Evolutionary conservation across 441 rosid genomes (phyloP), one percentile per base, ranked within the genome.

Genomic region (Pelargonium australe): DNA sequence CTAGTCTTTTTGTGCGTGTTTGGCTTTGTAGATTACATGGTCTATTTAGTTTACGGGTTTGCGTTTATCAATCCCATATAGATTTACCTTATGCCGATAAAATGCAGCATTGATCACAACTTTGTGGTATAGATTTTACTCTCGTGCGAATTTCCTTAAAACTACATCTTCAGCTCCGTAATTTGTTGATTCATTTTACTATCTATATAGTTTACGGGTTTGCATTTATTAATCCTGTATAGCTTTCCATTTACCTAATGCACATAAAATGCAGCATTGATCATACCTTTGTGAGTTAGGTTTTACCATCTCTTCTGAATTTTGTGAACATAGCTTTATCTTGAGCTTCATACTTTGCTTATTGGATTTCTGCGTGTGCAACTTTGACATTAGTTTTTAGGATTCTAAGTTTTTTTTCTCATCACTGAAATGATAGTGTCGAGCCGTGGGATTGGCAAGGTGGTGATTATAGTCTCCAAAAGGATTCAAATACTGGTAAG

Each of bases 381-480:
- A 51, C 16, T 51, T n/a, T 53, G 60, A 13, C 60, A 53, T 53
- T 53, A 4, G 60, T 53, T 53, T 53, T 19, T 53, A 53, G 5
- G 19, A 6, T 53, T 14, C 60, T 53, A 14, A 53, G 14, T n/a
- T 53, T 53, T 4, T 7, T n/a, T 53, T 53, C 16, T 53, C 60
- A 53, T n/a, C 16, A n/a, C 19, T 53, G 60, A n/a, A 53, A 53
- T n/a, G 60, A 13, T 53, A 53, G 16, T 53, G 16, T 17, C 8
- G 60, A 53, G 60, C 60, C 19, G 14, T 53, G 60, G 60, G 60
- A 53, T 53, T 53, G 60, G 60, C 60, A 53, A 53, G 60, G 60
- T 2, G 17, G 60, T 53, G 60, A 4, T 53, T 53, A 14, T 14
- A 53, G 60, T 53, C 60, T 53, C 60, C 60, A 53, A n/a, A 53